Conservation (phyloP, 2,329 filamentous ascomycete genomes). For the Paecilomyces sp. region DNA sequence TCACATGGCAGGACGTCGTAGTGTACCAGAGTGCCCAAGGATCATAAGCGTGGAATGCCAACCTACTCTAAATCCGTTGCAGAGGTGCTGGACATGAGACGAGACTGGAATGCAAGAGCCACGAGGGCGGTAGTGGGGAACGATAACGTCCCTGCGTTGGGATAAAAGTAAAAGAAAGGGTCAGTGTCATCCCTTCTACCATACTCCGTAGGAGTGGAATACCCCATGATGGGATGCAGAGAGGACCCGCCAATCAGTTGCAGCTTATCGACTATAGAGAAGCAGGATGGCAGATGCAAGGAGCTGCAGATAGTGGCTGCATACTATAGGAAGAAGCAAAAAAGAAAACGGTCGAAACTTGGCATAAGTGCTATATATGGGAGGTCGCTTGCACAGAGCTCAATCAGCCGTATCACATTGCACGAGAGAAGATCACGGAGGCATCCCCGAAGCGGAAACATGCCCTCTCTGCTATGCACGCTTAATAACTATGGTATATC, state of each 20-base stretch:
- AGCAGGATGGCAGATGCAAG: neutral
- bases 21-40: neutral
- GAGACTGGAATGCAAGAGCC: neutral
- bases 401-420: neutral
- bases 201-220: neutral
- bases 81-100: neutral
- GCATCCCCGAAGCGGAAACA: neutral
- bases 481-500: neutral
- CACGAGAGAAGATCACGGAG: neutral
- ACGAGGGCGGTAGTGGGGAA: neutral
- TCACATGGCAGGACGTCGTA: neutral
- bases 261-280: neutral
- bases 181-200: neutral
- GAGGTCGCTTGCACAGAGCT: neutral
- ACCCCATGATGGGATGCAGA: neutral
- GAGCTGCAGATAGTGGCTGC: neutral
- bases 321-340: neutral
- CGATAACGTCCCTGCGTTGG: constrained; percentile 5
- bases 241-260: neutral
- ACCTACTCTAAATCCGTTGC: neutral
- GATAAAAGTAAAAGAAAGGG: constrained; percentile 1
- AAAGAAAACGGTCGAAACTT: neutral
- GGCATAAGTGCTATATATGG: neutral
- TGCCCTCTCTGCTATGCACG: neutral
- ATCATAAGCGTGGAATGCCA: neutral